Percentiles rank a stretch among this genome's conserved stretches.
These are phyloP conservation scores for Leishmania aethiopica DNA, from an alignment of 208 protist species.

Conservation along the genomic window DNA sequence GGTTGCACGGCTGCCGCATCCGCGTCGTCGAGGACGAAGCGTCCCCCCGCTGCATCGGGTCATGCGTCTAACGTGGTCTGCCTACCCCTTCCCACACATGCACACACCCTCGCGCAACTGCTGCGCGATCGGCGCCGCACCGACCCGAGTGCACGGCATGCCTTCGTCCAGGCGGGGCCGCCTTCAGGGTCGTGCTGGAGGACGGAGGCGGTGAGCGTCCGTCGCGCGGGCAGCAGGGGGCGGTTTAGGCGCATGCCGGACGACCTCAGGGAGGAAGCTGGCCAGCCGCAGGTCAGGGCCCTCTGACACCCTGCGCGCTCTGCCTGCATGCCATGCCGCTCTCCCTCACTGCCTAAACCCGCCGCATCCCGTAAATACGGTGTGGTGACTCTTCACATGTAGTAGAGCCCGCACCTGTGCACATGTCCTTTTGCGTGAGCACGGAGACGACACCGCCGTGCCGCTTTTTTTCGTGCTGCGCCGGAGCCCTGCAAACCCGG, in stretches of 20 bases:
- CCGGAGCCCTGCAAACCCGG: no score
- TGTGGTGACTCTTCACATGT: neutral
- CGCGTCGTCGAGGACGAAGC: neutral
- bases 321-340: neutral
- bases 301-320: neutral
- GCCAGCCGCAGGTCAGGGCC: no score
- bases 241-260: neutral
- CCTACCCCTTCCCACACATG: no score
- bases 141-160: neutral
- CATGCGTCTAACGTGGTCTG: neutral
- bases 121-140: neutral
- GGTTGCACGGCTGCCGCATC: neutral
- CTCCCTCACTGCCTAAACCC: neutral
- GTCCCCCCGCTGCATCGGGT: neutral
- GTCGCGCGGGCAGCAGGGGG: neutral
- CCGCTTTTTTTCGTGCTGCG: neutral
- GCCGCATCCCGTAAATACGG: neutral
- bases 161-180: neutral
- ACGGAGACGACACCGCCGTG: neutral
- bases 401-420: neutral
- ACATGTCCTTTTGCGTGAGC: neutral
- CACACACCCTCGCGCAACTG: neutral
- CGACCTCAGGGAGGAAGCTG: neutral
- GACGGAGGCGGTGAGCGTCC: neutral
- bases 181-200: neutral